Evolutionary conservation across 2,329 filamentous ascomycete genomes (phyloP), one percentile per base, ranked within the genome.

Genomic region (Talaromyces atroroseus): DNA sequence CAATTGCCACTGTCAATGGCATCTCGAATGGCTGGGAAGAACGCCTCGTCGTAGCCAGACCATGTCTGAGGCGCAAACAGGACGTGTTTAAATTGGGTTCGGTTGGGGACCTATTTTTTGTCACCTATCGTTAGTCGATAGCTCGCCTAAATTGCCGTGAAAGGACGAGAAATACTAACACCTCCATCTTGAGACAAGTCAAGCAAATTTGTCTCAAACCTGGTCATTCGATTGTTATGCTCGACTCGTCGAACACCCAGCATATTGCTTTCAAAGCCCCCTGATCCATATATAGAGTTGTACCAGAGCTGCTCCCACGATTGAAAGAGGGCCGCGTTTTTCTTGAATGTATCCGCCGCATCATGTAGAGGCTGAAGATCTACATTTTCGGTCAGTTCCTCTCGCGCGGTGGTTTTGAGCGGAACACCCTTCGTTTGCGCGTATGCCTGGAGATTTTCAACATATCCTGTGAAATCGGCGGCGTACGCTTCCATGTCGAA

Each of bases 21-120:
- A 66, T 96, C 92, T 56, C 90, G 81, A 56, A 96, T 88, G n/a
- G 86, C 87, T 0, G 92, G 92, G 74, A 95, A 95, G 60, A 83
- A 83, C 0, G 82, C 82, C 56, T 82, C 81, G 32, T 87, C 82
- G 62, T 86, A 82, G 38, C 81, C 83, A 34, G 85, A 86, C 87
- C 90, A 92, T 2, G 83, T 77, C 66, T 90, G 83, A 0, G 94
- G 94, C 1, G 89, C 92, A 68, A 92, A 95, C 56, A 99, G 76
- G 66, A 95, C 82, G 72, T 96, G 94, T 72, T 95, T 96, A 80
- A 91, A 99, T 74, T 97, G 94, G 5, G 88, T 89, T 61, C 92
- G 86, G 64, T 90, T 90, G 40, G 89, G 89, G 4, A 95, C 82
- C 88, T 91, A 29, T 29, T 29, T 29, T 29, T 29, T 29, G 6